Conservation (phyloP, 2,329 filamentous ascomycete genomes). For the Lachnellula cervina region DNA sequence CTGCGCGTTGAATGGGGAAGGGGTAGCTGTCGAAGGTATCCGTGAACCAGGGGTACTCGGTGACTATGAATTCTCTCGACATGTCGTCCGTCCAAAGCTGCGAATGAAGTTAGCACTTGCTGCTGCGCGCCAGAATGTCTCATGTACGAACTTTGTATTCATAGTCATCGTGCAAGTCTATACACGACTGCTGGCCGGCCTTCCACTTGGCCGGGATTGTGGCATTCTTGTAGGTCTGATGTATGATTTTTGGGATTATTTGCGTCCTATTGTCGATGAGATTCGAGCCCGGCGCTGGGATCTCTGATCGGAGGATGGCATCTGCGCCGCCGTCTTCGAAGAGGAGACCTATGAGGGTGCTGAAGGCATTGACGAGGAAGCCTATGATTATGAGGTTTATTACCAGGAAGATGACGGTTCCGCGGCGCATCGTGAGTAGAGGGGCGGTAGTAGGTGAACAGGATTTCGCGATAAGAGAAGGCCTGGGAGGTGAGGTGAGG, state of each 20-base stretch:
- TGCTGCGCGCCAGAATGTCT: background rate
- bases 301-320: slow-evolving; percentile 60
- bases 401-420: slow-evolving; percentile 36
- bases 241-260: slow-evolving; percentile 71
- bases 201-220: slow-evolving; percentile 63
- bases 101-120: slow-evolving; percentile 3
- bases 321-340: slow-evolving; percentile 62
- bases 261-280: slow-evolving; percentile 50
- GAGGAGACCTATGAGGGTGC: slow-evolving; percentile 65
- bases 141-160: slow-evolving; percentile 58
- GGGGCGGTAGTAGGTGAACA: background rate
- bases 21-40: slow-evolving; percentile 69
- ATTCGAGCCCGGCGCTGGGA: slow-evolving; percentile 60
- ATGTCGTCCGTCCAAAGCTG: slow-evolving; percentile 73
- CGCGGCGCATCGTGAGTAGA: slow-evolving; percentile 29
- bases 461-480: too few relatives aligned
- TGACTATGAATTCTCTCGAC: slow-evolving; percentile 65
- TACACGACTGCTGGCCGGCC: slow-evolving; percentile 61
- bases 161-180: slow-evolving; percentile 64
- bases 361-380: slow-evolving; percentile 62
- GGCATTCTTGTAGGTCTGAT: slow-evolving; percentile 70
- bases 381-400: slow-evolving; percentile 59
- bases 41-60: slow-evolving; percentile 74
- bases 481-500: too few relatives aligned
- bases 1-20: slow-evolving; percentile 72